phyloP scores from a whole-genome alignment of 139 green algal genomes.

The Tetraselmis striata region DNA sequence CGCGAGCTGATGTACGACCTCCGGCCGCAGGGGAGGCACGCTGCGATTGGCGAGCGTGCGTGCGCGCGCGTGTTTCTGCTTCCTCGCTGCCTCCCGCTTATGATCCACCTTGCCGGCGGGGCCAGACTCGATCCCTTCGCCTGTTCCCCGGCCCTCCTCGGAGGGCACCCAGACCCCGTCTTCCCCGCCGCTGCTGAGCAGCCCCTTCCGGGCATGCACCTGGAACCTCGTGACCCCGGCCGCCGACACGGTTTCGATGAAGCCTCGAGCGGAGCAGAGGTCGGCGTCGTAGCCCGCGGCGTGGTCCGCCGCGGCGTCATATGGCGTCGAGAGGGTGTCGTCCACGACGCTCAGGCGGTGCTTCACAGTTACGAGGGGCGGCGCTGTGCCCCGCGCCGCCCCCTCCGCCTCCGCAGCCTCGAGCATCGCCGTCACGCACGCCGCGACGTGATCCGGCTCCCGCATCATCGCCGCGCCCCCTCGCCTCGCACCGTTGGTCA shows the following conservation, averaged over 20 bases:
- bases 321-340: background rate
- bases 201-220: background rate
- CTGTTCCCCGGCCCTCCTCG: background rate
- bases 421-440: background rate
- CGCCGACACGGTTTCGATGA: background rate
- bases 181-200: background rate
- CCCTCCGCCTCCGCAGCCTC: background rate
- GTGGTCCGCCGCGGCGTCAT: background rate
- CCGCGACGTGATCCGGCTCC: background rate
- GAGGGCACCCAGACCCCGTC: background rate
- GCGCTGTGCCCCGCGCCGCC: background rate
- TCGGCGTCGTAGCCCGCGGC: background rate
- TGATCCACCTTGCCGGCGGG: background rate
- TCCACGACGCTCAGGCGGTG: background rate
- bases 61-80: background rate
- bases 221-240: background rate
- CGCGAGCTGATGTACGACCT: background rate
- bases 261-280: background rate
- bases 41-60: background rate
- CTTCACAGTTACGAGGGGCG: background rate
- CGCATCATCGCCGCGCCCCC: background rate
- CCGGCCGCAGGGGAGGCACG: background rate
- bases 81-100: background rate
- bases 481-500: background rate
- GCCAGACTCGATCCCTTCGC: background rate